Base-by-base conservation (phyloP, 1,139 yeast species). In the Hemisphaericaspora xylofermentans region DNA sequence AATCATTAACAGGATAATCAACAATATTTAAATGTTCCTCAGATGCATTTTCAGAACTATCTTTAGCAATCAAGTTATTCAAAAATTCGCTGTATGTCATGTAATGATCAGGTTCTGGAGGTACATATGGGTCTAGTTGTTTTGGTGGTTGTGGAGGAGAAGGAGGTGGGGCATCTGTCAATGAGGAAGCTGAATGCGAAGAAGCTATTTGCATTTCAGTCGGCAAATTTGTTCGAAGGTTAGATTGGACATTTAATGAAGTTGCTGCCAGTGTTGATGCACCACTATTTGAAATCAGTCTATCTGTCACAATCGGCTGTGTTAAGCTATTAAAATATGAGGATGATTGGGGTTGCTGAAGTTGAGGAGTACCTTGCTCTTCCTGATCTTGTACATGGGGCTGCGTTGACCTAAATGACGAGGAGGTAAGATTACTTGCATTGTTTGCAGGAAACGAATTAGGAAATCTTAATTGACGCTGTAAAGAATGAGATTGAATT, bases 1-100 rank as follows among this genome's bases (percentile, higher is more conserved):
- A 74, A 49, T 87, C 94, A 44, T 84, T 79, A 2, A 87, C 89
- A 0, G 96, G 91, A 57, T 83, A 88, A 35, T 82, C 87, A 13
- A 88, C 91, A 41, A 91, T 87, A 58, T 88, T 88, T 45, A 87
- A 69, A 52, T 82, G 91, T 34, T 74, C 80, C 40, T 76, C 76
- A 25, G 52, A 45, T 29, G 21, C 29, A 45, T 44, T 33, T 14
- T 42, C 41, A 34, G 39, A 40, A 15, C 38, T 42, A 36, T 65
- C 67, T 36, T 61, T 60, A 10, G 46, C 30, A 12, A 61, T 55
- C 40, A 71, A 58, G 39, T 63, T 59, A n/a, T 57, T 57, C 40
- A 69, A 63, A 45, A 67, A 72, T 46, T 72, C 77, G 19, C 57
- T 57, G 48, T 72, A 72, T 10, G 74, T 57, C 75, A 71, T 69